Percentiles rank a stretch among this genome's conserved stretches.
Conservation (phyloP, 1,284 basidiomycete species). For the Trametes pubescens region DNA sequence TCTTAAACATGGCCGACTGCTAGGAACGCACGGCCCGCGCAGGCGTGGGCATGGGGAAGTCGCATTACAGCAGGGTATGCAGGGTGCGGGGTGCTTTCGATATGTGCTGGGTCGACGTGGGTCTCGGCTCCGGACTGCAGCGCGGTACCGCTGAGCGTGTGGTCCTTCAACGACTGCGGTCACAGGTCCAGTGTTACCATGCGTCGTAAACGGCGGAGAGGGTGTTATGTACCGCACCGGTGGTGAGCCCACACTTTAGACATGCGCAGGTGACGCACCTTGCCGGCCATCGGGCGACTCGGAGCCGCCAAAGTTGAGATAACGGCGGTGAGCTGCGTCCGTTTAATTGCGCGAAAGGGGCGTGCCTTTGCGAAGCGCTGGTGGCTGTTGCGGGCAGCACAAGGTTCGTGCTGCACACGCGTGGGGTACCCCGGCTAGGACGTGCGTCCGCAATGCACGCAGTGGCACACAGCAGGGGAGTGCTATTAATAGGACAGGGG, state of each 20-base stretch:
- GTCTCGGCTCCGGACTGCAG: too few species aligned
- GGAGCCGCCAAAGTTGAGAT: constrained; percentile 1
- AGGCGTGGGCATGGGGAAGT: too few species aligned
- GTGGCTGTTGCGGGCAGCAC: constrained; percentile 22
- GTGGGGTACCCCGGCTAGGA: constrained; percentile 3
- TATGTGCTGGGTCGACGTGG: too few species aligned
- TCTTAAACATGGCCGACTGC: too few species aligned
- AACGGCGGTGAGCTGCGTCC: constrained; percentile 6
- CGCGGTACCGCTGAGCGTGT: too few species aligned
- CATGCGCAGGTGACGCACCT: background rate
- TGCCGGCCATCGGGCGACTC: background rate
- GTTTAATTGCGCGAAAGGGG: background rate
- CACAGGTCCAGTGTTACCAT: too few species aligned
- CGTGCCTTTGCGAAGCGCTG: background rate
- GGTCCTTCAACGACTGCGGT: too few species aligned
- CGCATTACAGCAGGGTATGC: too few species aligned
- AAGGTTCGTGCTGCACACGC: constrained; percentile 10
- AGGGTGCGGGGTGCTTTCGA: too few species aligned
- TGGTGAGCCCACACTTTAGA: background rate
- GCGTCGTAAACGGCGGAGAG: too few species aligned
- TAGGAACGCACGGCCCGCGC: too few species aligned
- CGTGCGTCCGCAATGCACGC: background rate
- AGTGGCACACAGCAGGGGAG: background rate
- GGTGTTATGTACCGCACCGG: too few species aligned
- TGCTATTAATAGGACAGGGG: constrained; percentile 3